Percentiles rank a stretch among this genome's conserved stretches.
Conservation (phyloP, 768 basidiomycete genomes). For the Rhizopogon vinicolor region DNA sequence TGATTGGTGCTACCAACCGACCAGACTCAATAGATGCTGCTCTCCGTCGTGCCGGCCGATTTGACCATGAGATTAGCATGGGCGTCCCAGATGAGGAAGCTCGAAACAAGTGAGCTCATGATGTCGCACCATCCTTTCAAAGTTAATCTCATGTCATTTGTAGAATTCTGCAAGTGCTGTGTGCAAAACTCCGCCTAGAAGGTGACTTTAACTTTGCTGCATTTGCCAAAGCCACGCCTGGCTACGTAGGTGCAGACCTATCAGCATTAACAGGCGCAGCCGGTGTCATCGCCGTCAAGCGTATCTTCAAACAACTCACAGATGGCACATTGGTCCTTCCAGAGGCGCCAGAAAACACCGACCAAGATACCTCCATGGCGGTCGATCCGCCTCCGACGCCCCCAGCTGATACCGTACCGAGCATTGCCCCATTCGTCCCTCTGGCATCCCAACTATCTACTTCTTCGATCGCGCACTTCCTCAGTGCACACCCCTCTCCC, state of each 20-base stretch:
- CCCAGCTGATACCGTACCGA: conserved; percentile 14
- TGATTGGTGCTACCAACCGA: conserved; percentile 95
- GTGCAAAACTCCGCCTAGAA: conserved; percentile 75
- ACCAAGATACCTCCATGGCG: conserved; percentile 30
- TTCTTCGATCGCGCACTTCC: conserved; percentile 84
- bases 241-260: conserved; percentile 95
- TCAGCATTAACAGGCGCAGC: conserved; percentile 89
- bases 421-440: conserved; percentile 29
- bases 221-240: conserved; percentile 91
- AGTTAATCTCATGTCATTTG: not conserved
- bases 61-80: conserved; percentile 98
- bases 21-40: conserved; percentile 95
- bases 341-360: conserved; percentile 20
- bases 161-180: conserved; percentile 87
- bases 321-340: conserved; percentile 60
- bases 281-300: conserved; percentile 93
- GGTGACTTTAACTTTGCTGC: conserved; percentile 84
- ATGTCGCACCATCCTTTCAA: not conserved
- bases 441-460: conserved; percentile 38
- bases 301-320: conserved; percentile 82
- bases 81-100: conserved; percentile 92
- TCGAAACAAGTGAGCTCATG: conserved; percentile 68
- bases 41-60: conserved; percentile 87
- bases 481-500: conserved; percentile 80
- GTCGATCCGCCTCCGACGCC: conserved; percentile 26